phyloP scores from a whole-genome alignment of 164 flowering plant species.

The Aristolochia contorta region DNA sequence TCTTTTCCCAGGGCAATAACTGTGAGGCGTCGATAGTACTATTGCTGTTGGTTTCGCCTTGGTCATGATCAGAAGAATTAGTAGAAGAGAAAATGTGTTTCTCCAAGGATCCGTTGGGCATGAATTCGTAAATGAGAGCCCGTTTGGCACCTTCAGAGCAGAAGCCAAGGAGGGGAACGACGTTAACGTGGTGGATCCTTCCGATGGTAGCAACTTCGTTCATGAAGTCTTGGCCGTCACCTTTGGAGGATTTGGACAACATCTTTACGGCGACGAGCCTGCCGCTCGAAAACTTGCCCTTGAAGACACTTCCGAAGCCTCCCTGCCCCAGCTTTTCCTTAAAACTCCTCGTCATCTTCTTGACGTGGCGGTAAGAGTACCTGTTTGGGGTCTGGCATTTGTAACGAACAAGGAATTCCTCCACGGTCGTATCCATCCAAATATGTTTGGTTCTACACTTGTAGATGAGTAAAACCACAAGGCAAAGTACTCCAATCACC shows the following conservation, averaged over 20 bases:
- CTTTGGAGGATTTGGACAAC: slow-evolving; percentile 14
- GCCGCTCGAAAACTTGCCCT: slow-evolving; percentile 30
- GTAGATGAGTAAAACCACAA: neutral
- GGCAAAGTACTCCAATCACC: neutral
- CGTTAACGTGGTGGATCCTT: slow-evolving; percentile 11
- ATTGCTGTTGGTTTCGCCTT: no score
- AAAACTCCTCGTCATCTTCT: slow-evolving; percentile 31
- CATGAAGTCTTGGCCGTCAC: slow-evolving; percentile 7
- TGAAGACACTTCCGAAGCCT: slow-evolving; percentile 36
- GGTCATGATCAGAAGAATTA: no score
- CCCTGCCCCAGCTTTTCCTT: slow-evolving; percentile 32
- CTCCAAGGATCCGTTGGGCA: slow-evolving; percentile 12
- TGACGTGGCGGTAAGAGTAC: slow-evolving; percentile 21
- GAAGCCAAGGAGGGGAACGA: slow-evolving; percentile 9
- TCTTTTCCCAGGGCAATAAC: slow-evolving; percentile 5
- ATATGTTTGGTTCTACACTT: neutral
- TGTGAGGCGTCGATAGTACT: neutral
- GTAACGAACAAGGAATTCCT: neutral
- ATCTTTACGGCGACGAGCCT: slow-evolving; percentile 31
- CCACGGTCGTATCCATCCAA: neutral
- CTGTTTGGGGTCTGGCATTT: neutral
- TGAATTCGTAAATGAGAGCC: slow-evolving; percentile 13
- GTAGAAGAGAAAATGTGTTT: slow-evolving; percentile 7
- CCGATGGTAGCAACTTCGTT: slow-evolving; percentile 13
- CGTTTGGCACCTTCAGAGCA: slow-evolving; percentile 7